These are phyloP conservation scores for Aspergillus fructus DNA, from an alignment of 2,329 filamentous ascomycete species.

Conservation along the genomic window DNA sequence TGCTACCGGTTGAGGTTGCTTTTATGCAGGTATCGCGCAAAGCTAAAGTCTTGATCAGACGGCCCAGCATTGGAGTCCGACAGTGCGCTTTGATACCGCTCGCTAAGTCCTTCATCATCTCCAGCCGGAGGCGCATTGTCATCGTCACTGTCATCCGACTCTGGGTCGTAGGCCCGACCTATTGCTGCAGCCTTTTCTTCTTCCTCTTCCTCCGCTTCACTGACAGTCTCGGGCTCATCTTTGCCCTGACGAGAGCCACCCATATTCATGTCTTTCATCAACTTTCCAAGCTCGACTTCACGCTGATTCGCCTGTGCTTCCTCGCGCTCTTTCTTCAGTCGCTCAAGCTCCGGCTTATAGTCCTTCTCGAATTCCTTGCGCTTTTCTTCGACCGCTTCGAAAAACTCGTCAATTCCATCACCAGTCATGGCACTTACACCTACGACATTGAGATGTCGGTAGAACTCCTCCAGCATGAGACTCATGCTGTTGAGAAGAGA, in stretches of 20 bases:
- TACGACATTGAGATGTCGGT: constrained; percentile 88
- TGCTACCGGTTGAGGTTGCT: constrained; percentile 33
- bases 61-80: constrained; percentile 48
- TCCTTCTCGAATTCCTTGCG: constrained; percentile 83
- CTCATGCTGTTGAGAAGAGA: constrained; percentile 97
- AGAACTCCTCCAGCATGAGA: constrained; percentile 95
- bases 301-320: constrained; percentile 68
- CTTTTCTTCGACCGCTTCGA: constrained; percentile 83
- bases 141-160: constrained; percentile 47
- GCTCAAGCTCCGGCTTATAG: constrained; percentile 89
- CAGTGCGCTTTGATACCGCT: constrained; percentile 75
- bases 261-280: constrained; percentile 90
- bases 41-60: constrained; percentile 51
- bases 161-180: constrained; percentile 41
- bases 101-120: constrained; percentile 66
- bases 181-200: constrained; percentile 30
- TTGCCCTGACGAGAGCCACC: constrained; percentile 36
- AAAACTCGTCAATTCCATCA: constrained; percentile 89
- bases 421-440: constrained; percentile 92
- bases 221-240: constrained; percentile 44
- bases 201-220: constrained; percentile 53
- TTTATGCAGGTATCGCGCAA: constrained; percentile 49
- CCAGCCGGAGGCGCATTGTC: constrained; percentile 60
- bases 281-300: constrained; percentile 80
- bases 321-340: constrained; percentile 71